Evolutionary conservation across 148 eudicot species (phyloP).

Genomic region (Dysphania ambrosioides): DNA sequence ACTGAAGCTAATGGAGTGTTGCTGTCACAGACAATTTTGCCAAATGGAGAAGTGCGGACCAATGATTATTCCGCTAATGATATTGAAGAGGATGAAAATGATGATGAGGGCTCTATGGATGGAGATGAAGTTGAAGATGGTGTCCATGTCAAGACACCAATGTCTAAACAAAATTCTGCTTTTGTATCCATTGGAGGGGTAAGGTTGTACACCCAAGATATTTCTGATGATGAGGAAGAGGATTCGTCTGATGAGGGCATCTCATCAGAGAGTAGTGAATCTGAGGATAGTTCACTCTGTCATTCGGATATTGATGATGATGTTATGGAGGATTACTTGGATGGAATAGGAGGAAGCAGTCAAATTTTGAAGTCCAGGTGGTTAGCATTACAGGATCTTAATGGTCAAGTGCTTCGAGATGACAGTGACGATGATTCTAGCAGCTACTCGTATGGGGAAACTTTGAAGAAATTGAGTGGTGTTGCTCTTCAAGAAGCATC

Average conservation of each 20-base stretch:
- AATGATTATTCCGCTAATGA: constrained; percentile 36
- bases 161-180: constrained; percentile 50
- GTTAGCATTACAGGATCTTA: constrained; percentile 42
- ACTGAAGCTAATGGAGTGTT: constrained; percentile 24
- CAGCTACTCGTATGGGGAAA: constrained; percentile 41
- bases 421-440: constrained; percentile 38
- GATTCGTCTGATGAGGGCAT: constrained; percentile 45
- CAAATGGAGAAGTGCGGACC: constrained; percentile 31
- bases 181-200: constrained; percentile 78
- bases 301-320: constrained; percentile 86
- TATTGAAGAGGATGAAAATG: no score
- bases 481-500: constrained; percentile 86
- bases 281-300: constrained; percentile 47
- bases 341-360: constrained; percentile 71
- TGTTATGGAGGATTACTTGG: constrained; percentile 74
- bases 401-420: constrained; percentile 29
- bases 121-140: constrained; percentile 11
- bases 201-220: constrained; percentile 78
- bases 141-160: constrained; percentile 29
- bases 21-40: no score
- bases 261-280: constrained; percentile 62
- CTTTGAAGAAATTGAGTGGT: constrained; percentile 66
- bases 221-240: constrained; percentile 52
- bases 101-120: constrained; percentile 20
- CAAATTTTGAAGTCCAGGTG: constrained; percentile 54